These are phyloP conservation scores for Gastrolobium bilobum DNA, from an alignment of 306 rosid species.

Conservation along the genomic window DNA sequence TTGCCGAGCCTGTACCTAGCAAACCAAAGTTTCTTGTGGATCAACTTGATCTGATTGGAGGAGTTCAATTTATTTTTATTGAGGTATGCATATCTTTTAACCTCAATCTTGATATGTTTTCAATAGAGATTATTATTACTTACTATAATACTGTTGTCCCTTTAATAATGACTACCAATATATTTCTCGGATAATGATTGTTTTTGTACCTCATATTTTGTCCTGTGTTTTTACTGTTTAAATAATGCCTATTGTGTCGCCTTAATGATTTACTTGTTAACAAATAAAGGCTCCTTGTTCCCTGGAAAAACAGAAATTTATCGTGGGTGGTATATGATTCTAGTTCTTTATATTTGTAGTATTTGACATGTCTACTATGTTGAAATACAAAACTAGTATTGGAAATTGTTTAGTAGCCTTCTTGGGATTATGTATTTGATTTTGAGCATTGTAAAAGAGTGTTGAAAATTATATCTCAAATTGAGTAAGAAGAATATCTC, in stretches of 20 bases:
- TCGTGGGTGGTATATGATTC: not conserved
- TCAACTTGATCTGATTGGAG: conserved; percentile 96
- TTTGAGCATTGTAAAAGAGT: not conserved
- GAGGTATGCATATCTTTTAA: conserved; percentile 70
- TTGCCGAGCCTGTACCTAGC: conserved; percentile 50
- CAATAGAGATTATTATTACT: conserved; percentile 3
- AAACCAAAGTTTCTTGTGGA: conserved; percentile 75
- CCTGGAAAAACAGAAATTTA: not conserved
- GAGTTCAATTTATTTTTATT: conserved; percentile 83
- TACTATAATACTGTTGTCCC: not conserved
- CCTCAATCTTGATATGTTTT: conserved; percentile 28
- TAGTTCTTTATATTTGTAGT: not conserved
- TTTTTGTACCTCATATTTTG: not conserved
- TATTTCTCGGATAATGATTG: conserved; percentile 16
- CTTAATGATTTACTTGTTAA: conserved; percentile 3
- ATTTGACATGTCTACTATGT: not conserved
- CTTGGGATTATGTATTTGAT: not conserved
- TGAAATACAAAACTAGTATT: conserved; percentile 5
- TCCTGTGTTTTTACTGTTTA: not conserved
- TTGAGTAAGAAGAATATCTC: not conserved
- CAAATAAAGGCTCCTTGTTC: not conserved
- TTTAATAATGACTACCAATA: conserved; percentile 22
- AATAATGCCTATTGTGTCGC: not conserved
- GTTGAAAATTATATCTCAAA: not conserved
- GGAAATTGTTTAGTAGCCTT: not conserved